phyloP scores from a whole-genome alignment of 768 basidiomycete genomes.

The Collybiopsis luxurians region DNA sequence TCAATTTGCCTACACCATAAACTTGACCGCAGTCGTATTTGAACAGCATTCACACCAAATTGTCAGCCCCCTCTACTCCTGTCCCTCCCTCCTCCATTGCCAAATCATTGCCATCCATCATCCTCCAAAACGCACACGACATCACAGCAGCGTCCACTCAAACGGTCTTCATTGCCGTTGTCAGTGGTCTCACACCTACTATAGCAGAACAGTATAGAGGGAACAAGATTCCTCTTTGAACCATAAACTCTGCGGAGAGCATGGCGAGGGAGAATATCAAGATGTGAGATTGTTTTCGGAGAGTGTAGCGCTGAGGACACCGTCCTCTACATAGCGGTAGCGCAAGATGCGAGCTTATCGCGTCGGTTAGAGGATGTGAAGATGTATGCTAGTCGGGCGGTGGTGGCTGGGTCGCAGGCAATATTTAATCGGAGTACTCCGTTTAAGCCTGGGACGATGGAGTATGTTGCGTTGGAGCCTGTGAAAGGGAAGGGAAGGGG shows the following conservation, averaged over 20 bases:
- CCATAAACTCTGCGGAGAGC: not conserved
- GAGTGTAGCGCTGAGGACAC: not conserved
- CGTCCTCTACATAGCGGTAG: not conserved
- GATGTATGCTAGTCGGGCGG: not conserved
- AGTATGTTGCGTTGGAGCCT: not conserved
- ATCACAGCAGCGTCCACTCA: no score
- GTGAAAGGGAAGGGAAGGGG: not conserved
- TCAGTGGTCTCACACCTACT: slow-evolving; percentile 40
- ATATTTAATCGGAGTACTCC: not conserved
- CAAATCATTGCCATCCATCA: slow-evolving; percentile 47
- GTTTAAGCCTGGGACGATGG: not conserved
- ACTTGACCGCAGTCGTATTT: slow-evolving; percentile 32
- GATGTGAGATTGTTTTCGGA: not conserved
- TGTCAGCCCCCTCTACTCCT: slow-evolving; percentile 61
- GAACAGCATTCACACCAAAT: slow-evolving; percentile 63
- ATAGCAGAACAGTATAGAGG: not conserved
- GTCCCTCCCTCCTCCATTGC: slow-evolving; percentile 51
- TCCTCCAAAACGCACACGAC: slow-evolving; percentile 34
- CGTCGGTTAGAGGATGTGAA: not conserved
- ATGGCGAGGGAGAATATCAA: not conserved
- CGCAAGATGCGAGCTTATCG: not conserved
- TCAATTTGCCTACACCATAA: slow-evolving; percentile 14
- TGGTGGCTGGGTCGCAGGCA: not conserved
- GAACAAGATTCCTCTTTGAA: slow-evolving; percentile 1
- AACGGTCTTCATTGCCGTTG: slow-evolving; percentile 30